Conservation (phyloP, 139 green algal species). For the Tetradesmus obliquus region DNA sequence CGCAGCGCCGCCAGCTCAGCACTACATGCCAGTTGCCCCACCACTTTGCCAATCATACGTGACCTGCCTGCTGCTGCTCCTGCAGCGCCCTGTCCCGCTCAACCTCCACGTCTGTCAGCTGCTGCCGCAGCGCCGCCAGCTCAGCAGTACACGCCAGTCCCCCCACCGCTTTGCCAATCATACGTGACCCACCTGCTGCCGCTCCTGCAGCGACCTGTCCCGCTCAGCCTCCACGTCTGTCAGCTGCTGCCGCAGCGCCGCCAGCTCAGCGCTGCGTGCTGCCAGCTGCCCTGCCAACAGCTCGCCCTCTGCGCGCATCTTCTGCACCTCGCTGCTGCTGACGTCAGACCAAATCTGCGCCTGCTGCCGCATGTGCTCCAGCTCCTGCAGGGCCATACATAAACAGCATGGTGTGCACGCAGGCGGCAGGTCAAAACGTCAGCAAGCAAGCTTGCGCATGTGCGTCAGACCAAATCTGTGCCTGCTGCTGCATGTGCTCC, state of each 20-base stretch:
- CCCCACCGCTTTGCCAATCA: neutral
- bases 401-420: no score
- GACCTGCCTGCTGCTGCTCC: conserved; percentile 50
- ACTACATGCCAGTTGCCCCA: neutral
- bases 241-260: conserved; percentile 40
- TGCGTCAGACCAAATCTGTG: neutral
- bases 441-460: neutral
- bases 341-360: conserved; percentile 57
- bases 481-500: no score
- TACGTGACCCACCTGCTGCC: conserved; percentile 47
- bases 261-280: conserved; percentile 51
- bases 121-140: neutral
- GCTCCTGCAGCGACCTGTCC: conserved; percentile 45
- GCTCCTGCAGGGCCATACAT: neutral
- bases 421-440: neutral
- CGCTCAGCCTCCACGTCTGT: conserved; percentile 50
- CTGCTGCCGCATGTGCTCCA: conserved; percentile 51
- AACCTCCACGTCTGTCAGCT: conserved; percentile 49
- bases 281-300: conserved; percentile 56
- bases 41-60: neutral
- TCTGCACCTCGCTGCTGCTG: conserved; percentile 52
- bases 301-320: conserved; percentile 55
- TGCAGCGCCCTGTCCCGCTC: conserved; percentile 51
- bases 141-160: neutral
- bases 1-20: conserved; percentile 48